Base-by-base conservation (phyloP, 306 rosid genomes). In the Cicer judaicum region DNA sequence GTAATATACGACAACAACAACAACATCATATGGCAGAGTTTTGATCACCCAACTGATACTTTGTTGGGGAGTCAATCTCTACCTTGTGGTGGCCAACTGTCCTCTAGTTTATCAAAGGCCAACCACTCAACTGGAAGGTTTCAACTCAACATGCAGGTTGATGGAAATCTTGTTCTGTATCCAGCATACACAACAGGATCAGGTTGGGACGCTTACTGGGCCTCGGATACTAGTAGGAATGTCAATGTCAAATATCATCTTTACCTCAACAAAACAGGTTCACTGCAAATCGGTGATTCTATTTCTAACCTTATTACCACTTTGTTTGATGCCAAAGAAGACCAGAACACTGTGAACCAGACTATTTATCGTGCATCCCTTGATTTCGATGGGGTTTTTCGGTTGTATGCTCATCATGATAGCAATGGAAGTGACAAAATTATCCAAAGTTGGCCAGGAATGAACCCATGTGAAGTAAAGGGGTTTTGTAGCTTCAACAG, bases 11-110 rank as follows among this genome's bases (percentile, higher is more conserved):
- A 38, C 18, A 13, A 48, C 39, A 24, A 10, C 0, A 19, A 19
- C 21, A 57, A 8, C 6, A 46, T 72, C 64, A 65, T 79, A 64
- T 84, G 84, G 87, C 84, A 76, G 74, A 84, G 79, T 72, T 83
- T 83, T 10, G 81, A 75, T 14, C 0, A 75, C 40, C 84, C 87
- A 15, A 79, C 79, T 0, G 69, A 79, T 68, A 73, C 82, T 13
- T 16, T 16, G 18, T 16, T 16, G 18, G 18, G 18, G 18, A 72
- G 46, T 68, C 87, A 84, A 56, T 9, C n/a, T 40, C 76, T 84
- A 42, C 59, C 18, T 7, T 0, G 2, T 40, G 75, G 63, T 40
- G 8, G 34, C 6, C 43, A 69, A 11, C 15, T 80, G 38, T 3
- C 24, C 5, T 84, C 83, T 2, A 64, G 44, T 71, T 62, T 48